Evolutionary conservation across 1,284 basidiomycete genomes (phyloP), one percentile per base, ranked within the genome.

Genomic region (Crepidotus sp.): DNA sequence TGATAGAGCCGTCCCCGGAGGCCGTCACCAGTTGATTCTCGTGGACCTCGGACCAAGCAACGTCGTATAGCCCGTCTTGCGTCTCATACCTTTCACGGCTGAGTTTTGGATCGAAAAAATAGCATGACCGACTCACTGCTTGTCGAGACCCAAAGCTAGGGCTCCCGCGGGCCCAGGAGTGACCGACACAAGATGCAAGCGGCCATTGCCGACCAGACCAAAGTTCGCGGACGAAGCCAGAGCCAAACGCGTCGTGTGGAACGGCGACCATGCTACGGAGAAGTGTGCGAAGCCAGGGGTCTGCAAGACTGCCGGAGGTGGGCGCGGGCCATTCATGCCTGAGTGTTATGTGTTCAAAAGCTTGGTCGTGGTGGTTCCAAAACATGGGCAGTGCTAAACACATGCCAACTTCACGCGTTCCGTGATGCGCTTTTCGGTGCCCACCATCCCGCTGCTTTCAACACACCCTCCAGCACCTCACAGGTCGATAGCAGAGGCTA

Each of bases 221-320:
- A 91, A 98, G 66, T 98, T 98, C 26, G 94, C 90, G 0, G 92
- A 76, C 1, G 89, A 90, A 4, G 92, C 92, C 14, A 96, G 70
- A 1, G 94, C 95, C 21, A 97, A 64, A 18, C 81, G 75, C 13
- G 74, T 70, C 10, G 78, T 83, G 61, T 88, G 89, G 62, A 96
- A 98, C 4, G 95, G 95, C 0, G 91, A 95, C 83, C 90, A 98
- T 6, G 85, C 79, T 30, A 96, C 57, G 2, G 78, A 68, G 61
- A 96, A 95, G 61, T 95, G 93, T 0, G 94, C 83, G 63, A 89
- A 96, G 6, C 81, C 81, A 18, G 86, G 83, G 0, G 87, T 91
- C 21, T 80, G 76, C 11, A 87, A 52, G 22, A 68, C 59, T 15
- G 73, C 67, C 33, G 79, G 73, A 18, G 70, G 68, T 35, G 59